phyloP scores from a whole-genome alignment of 371 early-diverging fungal genomes.

The Thermomucor indicae-seudaticae region DNA sequence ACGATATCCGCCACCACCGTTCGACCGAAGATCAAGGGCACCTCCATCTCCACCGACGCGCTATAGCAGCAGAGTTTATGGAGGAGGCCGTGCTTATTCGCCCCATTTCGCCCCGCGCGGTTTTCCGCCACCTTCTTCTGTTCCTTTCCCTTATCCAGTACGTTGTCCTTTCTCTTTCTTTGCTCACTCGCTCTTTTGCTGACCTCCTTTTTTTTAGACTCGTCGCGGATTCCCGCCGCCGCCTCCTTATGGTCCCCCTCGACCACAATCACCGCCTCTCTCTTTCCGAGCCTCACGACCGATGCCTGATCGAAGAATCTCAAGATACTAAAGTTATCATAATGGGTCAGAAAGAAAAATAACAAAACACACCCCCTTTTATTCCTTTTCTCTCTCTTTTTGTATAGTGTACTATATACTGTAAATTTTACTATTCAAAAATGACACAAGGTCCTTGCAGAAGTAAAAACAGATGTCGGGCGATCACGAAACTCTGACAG shows the following conservation, averaged over 20 bases:
- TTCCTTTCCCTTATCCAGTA: neutral
- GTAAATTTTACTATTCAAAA: too few species aligned
- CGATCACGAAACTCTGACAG: too few species aligned
- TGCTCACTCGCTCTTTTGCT: neutral
- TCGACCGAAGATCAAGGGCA: neutral
- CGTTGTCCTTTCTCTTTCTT: too few species aligned
- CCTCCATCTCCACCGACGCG: slow-evolving; percentile 3
- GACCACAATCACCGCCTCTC: slow-evolving; percentile 12
- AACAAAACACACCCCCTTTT: neutral
- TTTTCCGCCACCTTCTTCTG: neutral
- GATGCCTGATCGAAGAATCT: slow-evolving; percentile 18
- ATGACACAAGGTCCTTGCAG: too few species aligned
- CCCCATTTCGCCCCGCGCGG: neutral
- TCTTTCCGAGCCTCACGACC: slow-evolving; percentile 16
- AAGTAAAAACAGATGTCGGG: too few species aligned
- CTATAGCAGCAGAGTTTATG: slow-evolving; percentile 1
- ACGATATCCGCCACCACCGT: neutral
- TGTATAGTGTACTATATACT: neutral
- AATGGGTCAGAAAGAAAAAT: neutral
- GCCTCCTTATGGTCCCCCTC: neutral
- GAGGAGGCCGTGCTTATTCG: neutral
- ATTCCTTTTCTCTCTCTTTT: neutral
- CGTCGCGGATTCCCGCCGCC: neutral
- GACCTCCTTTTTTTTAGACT: neutral
- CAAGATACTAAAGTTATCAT: slow-evolving; percentile 16